phyloP scores from a whole-genome alignment of 2,329 filamentous ascomycete genomes.

The Talaromyces sp. region DNA sequence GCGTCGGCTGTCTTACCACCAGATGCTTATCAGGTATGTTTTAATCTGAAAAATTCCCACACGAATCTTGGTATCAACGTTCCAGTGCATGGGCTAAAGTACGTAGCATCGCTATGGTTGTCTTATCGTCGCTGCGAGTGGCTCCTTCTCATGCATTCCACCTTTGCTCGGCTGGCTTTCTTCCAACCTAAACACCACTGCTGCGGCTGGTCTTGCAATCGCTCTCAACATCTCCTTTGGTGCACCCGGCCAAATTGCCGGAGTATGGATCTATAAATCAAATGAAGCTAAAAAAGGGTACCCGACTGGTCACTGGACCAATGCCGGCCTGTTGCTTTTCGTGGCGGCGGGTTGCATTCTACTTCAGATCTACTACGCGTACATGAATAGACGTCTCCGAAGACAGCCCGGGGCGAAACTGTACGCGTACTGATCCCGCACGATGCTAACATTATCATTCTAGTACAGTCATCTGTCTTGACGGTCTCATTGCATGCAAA shows the following conservation, averaged over 20 bases:
- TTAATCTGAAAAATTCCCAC: background rate
- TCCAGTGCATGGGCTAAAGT: too few species aligned
- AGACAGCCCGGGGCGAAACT: background rate
- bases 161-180: conserved; percentile 68
- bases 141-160: conserved; percentile 66
- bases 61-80: background rate
- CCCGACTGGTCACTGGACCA: conserved; percentile 67
- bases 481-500: background rate
- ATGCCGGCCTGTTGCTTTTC: conserved; percentile 58
- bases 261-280: conserved; percentile 70
- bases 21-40: conserved; percentile 50
- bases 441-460: too few species aligned
- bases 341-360: conserved; percentile 54
- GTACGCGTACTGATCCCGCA: conserved; percentile 14
- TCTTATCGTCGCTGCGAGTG: conserved; percentile 63
- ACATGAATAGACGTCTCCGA: conserved; percentile 38
- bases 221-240: conserved; percentile 67
- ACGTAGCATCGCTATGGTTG: conserved; percentile 63
- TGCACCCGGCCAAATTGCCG: conserved; percentile 66
- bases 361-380: conserved; percentile 56
- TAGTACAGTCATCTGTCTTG: too few species aligned
- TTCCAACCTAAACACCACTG: conserved; percentile 63
- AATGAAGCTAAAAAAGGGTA: conserved; percentile 59
- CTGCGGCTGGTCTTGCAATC: conserved; percentile 64
- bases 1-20: conserved; percentile 61